Evolutionary conservation across 495 filamentous ascomycete species (phyloP).

Genomic region (Neurospora sp.): DNA sequence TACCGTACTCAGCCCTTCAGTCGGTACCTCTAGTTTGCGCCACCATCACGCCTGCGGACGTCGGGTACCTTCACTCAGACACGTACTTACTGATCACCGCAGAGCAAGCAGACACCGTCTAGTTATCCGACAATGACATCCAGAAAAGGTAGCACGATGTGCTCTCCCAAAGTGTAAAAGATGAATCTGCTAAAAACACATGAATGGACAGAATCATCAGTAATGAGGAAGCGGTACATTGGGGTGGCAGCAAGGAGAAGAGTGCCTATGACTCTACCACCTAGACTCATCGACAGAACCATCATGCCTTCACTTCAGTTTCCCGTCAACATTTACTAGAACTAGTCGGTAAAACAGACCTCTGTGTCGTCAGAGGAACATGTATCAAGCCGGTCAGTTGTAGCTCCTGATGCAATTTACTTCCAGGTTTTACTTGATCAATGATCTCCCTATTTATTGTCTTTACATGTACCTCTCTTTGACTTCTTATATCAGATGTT

Average conservation of each 20-base stretch:
- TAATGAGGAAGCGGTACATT: not conserved
- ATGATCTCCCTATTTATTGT: too few relatives aligned
- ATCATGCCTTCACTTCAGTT: too few relatives aligned
- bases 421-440: too few relatives aligned
- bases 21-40: not conserved
- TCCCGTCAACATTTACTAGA: too few relatives aligned
- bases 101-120: not conserved
- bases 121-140: not conserved
- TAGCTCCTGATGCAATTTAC: too few relatives aligned
- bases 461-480: too few relatives aligned
- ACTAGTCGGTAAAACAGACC: too few relatives aligned
- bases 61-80: not conserved
- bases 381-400: too few relatives aligned
- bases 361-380: too few relatives aligned
- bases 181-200: not conserved
- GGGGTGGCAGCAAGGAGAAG: not conserved
- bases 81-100: not conserved
- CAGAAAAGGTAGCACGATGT: not conserved
- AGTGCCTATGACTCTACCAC: not conserved
- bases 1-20: not conserved
- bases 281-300: too few relatives aligned
- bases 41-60: not conserved
- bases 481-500: too few relatives aligned
- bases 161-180: not conserved
- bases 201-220: not conserved